phyloP scores from a whole-genome alignment of 495 filamentous ascomycete species.

The Penicillium chermesinum region DNA sequence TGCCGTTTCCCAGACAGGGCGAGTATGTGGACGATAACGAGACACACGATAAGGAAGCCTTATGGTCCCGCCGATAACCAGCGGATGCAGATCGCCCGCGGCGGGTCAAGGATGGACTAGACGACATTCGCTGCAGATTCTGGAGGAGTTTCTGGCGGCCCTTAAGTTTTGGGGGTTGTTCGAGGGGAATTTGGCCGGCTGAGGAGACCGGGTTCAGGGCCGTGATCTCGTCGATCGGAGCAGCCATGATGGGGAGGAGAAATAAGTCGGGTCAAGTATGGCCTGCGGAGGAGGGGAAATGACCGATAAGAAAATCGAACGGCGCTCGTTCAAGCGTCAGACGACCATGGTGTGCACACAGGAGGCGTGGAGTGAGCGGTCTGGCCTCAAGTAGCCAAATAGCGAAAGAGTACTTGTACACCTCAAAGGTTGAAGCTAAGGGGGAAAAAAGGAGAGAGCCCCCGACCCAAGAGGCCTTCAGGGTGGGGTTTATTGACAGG shows the following conservation, averaged over 20 bases:
- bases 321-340: neutral
- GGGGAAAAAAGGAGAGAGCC: no score
- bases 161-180: constrained; percentile 58
- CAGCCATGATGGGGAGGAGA: constrained; percentile 23
- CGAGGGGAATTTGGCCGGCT: constrained; percentile 40
- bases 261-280: neutral
- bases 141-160: constrained; percentile 71
- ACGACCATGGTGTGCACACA: neutral
- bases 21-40: constrained; percentile 64
- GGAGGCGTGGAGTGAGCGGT: neutral
- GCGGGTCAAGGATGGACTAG: constrained; percentile 69
- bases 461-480: neutral
- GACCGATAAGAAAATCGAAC: constrained; percentile 1
- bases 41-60: constrained; percentile 80
- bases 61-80: constrained; percentile 58
- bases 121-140: constrained; percentile 81
- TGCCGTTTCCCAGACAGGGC: constrained; percentile 46
- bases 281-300: neutral
- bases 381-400: constrained; percentile 2
- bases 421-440: no score
- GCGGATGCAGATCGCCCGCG: constrained; percentile 52
- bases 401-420: no score
- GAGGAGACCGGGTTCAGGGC: constrained; percentile 28
- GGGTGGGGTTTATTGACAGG: no score
- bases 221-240: constrained; percentile 22